Evolutionary conservation across 2,329 filamentous ascomycete species (phyloP).

Genomic region (Colletotrichum navitas): DNA sequence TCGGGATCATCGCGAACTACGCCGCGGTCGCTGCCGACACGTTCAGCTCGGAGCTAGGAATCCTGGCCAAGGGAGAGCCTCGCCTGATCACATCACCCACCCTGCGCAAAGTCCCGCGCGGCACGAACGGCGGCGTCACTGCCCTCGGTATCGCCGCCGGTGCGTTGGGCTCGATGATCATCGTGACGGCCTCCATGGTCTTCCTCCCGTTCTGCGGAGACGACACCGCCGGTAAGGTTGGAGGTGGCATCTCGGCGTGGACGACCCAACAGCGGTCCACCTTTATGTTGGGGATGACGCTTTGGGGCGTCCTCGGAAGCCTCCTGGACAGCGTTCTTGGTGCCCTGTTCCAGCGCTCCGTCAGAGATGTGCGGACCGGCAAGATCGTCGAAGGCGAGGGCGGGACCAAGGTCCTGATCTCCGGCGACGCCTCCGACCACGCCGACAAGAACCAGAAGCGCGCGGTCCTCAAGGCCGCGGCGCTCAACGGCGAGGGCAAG

Average conservation of each 20-base stretch:
- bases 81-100: constrained; percentile 86
- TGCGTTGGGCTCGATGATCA: constrained; percentile 78
- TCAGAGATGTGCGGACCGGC: constrained; percentile 84
- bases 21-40: constrained; percentile 93
- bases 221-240: constrained; percentile 49
- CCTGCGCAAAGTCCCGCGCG: constrained; percentile 83
- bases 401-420: constrained; percentile 70
- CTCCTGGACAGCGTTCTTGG: constrained; percentile 90
- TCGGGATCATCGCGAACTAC: constrained; percentile 84
- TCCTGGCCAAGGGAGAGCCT: constrained; percentile 80
- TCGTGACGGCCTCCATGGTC: constrained; percentile 73
- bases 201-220: constrained; percentile 77
- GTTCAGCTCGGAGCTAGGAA: constrained; percentile 94
- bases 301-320: constrained; percentile 84
- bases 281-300: constrained; percentile 70
- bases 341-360: constrained; percentile 85
- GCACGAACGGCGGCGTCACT: constrained; percentile 95
- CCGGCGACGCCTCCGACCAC: constrained; percentile 47
- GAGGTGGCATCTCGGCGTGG: constrained; percentile 64
- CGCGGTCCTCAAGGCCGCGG: constrained; percentile 55
- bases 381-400: constrained; percentile 92
- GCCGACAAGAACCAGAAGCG: constrained; percentile 47
- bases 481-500: constrained; percentile 60
- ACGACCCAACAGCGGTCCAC: constrained; percentile 57
- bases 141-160: constrained; percentile 79